Conservation (phyloP, 176 grass and related monocot species). For the Guadua angustifolia region DNA sequence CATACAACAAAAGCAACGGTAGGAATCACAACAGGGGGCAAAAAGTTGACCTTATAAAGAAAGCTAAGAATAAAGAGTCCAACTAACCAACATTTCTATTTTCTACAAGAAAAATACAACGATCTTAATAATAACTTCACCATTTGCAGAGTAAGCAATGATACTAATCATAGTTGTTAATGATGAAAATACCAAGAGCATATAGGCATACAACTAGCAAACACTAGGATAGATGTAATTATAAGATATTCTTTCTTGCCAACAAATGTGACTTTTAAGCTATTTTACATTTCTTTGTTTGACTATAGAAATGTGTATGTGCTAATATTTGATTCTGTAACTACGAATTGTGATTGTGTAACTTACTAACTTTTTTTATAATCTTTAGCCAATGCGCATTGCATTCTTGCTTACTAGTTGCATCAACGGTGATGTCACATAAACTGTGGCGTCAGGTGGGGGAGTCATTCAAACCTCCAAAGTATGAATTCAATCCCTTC, state of each 20-base stretch:
- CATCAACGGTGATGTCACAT: constrained; percentile 78
- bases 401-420: constrained; percentile 41
- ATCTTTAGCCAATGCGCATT: constrained; percentile 3
- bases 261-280: background rate
- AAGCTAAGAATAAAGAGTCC: too few species aligned
- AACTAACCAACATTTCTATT: too few species aligned
- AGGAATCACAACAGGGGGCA: too few species aligned
- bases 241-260: background rate
- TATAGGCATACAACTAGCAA: constrained; percentile 19
- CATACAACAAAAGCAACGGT: too few species aligned
- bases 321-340: constrained; percentile 19
- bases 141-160: constrained; percentile 32
- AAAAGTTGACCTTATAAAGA: too few species aligned
- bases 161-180: background rate
- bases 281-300: constrained; percentile 32
- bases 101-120: too few species aligned
- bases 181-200: constrained; percentile 11
- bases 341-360: background rate
- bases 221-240: background rate
- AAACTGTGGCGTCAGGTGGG: constrained; percentile 99
- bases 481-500: constrained; percentile 64
- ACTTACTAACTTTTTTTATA: constrained; percentile 10
- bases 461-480: constrained; percentile 96
- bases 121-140: constrained; percentile 2
- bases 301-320: constrained; percentile 25